phyloP scores from a whole-genome alignment of 495 filamentous ascomycete genomes.

The Penicillium waksmanii region DNA sequence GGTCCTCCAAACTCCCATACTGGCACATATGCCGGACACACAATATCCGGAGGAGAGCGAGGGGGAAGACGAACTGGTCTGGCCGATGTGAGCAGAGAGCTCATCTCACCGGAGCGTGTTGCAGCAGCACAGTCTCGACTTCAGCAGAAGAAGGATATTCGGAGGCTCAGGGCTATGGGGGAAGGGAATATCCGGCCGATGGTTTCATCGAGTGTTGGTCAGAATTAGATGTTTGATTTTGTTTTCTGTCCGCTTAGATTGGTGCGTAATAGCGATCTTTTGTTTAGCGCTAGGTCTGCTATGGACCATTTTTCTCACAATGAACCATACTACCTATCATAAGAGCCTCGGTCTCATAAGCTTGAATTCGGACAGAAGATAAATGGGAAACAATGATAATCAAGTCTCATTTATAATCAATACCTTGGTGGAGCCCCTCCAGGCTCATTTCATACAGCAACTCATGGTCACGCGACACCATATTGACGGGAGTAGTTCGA shows the following conservation, averaged over 20 bases:
- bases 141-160: constrained; percentile 55
- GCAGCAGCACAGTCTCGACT: constrained; percentile 67
- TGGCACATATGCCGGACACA: constrained; percentile 23
- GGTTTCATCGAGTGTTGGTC: neutral
- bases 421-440: no score
- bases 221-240: neutral
- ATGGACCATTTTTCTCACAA: neutral
- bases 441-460: no score
- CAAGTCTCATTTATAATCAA: no score
- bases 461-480: no score
- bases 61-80: constrained; percentile 40
- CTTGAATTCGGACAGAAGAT: no score
- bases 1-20: constrained; percentile 15
- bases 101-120: constrained; percentile 60
- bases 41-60: constrained; percentile 37
- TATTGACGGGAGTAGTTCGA: no score
- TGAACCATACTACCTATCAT: neutral
- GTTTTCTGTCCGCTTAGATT: neutral
- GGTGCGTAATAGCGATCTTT: constrained; percentile 4
- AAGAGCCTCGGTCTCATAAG: no score
- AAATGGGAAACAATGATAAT: no score
- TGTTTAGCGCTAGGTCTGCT: neutral
- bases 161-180: constrained; percentile 32
- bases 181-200: constrained; percentile 32
- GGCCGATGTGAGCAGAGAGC: constrained; percentile 39